Base-by-base conservation (phyloP, 352 stramenopile species). In the Phytophthora ohioensis region DNA sequence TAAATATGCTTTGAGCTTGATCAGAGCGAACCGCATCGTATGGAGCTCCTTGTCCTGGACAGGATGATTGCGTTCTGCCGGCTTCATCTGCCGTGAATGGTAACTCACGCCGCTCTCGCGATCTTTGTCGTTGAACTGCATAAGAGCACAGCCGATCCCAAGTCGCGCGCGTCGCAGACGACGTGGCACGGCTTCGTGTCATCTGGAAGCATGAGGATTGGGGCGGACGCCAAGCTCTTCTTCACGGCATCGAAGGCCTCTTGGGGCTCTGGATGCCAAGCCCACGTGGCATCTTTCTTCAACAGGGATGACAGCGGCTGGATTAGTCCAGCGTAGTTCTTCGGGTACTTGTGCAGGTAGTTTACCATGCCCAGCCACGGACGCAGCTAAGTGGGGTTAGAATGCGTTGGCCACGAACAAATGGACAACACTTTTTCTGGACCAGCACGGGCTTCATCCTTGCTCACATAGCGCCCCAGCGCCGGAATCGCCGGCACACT, bases 311-410 rank as follows among this genome's bases (percentile, higher is more conserved):
- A 57, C 1, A 57, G 49, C 36, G 57, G 55, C 8, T 64, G 57
- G n/a, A 56, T 57, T 4, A 35, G 7, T 2, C 10, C 31, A 11
- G 57, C 43, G 10, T 64, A 56, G 13, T 64, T 31, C 35, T 56
- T 46, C 3, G 57, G 43, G 58, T 81, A 76, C 41, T 63, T 67
- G 32, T 71, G 58, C 1, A 78, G n/a, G 47, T 78, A 76, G 34
- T 72, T 78, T 0, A 60, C 1, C 2, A 32, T 17, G 3, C 32
- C 49, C 12, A 12, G 13, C 49, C 49, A 57, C 34, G 17, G 49
- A 57, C 32, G 13, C 31, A 57, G 21, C 32, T 39, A 32, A 43
- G 49, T 57, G 13, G 49, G 34, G 13, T 15, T 57, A 10, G 32
- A 0, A n/a, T 30, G 32, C 3, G 49, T 53, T 2, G 46, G 46